Evolutionary conservation across 345 rosid genomes (phyloP).

Genomic region (Trapa incisa): DNA sequence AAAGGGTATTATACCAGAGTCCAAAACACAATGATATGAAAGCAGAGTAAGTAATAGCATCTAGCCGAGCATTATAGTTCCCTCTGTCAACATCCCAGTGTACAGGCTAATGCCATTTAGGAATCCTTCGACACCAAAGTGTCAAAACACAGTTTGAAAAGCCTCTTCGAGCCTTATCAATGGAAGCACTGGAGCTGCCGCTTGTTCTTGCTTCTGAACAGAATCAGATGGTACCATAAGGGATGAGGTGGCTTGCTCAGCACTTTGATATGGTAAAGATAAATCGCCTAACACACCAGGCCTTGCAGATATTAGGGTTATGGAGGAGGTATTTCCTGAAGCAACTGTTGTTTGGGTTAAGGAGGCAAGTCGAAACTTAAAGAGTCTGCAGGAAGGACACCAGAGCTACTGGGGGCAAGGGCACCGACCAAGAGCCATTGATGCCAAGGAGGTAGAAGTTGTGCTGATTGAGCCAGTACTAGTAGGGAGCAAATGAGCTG

Average conservation of each 20-base stretch:
- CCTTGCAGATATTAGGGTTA: constrained; percentile 28
- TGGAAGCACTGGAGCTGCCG: constrained; percentile 36
- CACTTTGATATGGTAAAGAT: constrained; percentile 32
- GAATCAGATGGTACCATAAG: constrained; percentile 30
- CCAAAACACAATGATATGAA: not conserved
- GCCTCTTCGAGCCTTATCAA: constrained; percentile 18
- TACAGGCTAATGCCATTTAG: too few relatives aligned
- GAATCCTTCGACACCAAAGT: not conserved
- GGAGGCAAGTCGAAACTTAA: constrained; percentile 12
- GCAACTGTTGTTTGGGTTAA: constrained; percentile 31
- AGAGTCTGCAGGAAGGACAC: constrained; percentile 28
- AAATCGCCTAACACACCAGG: constrained; percentile 31
- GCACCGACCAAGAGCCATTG: constrained; percentile 15
- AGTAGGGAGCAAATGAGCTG: constrained; percentile 27
- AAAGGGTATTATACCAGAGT: constrained; percentile 63
- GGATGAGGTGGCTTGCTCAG: constrained; percentile 29
- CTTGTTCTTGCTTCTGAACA: constrained; percentile 5
- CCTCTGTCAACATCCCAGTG: too few relatives aligned
- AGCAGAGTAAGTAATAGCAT: not conserved
- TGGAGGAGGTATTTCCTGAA: constrained; percentile 30
- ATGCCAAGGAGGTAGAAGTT: constrained; percentile 5
- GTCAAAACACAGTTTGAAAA: not conserved
- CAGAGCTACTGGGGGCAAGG: too few relatives aligned
- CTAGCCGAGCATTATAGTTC: not conserved
- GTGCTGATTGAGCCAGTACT: constrained; percentile 28